Percentiles rank a stretch among this genome's conserved stretches.
These are phyloP conservation scores for Carex cristatella DNA, from an alignment of 176 grass and related monocot species.

Conservation along the genomic window DNA sequence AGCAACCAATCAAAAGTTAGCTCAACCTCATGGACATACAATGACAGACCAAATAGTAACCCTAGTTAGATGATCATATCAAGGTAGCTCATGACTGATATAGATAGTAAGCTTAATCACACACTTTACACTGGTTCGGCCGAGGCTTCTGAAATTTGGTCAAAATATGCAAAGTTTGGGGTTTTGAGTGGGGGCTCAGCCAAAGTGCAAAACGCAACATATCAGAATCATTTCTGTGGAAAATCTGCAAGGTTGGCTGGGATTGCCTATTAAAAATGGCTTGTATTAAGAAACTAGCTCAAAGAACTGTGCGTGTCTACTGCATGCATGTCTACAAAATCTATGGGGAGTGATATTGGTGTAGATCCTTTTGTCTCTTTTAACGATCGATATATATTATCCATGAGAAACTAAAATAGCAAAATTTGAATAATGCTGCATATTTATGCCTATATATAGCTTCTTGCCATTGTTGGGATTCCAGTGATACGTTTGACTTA, in stretches of 20 bases:
- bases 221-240: background rate
- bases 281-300: background rate
- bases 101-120: conserved; percentile 33
- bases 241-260: background rate
- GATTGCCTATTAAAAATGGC: background rate
- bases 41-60: conserved; percentile 19
- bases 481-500: background rate
- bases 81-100: conserved; percentile 20
- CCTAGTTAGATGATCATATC: conserved; percentile 14
- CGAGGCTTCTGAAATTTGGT: background rate
- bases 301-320: background rate
- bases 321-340: background rate
- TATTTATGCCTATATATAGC: background rate
- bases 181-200: conserved; percentile 11
- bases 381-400: background rate
- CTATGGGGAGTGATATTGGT: background rate
- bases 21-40: conserved; percentile 11
- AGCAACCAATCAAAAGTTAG: conserved; percentile 19
- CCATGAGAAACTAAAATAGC: background rate
- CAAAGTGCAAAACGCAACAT: background rate
- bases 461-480: background rate
- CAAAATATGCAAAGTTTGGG: background rate
- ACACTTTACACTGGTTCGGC: conserved; percentile 15
- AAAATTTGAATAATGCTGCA: background rate
- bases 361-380: conserved; percentile 13